Base-by-base conservation (phyloP, 2,329 filamentous ascomycete species). In the Colletotrichum sidae region DNA sequence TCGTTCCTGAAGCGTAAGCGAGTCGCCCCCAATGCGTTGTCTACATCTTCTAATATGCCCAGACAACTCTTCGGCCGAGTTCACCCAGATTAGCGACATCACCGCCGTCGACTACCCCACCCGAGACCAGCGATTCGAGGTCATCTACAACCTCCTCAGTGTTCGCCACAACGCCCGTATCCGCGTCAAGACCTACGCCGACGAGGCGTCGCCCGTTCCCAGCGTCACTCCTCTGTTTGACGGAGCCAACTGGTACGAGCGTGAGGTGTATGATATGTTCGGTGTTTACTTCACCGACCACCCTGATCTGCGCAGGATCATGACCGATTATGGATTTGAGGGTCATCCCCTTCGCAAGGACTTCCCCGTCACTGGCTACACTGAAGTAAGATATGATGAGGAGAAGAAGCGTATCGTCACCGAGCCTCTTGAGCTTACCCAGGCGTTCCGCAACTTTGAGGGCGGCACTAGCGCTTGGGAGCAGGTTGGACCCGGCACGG, bases 381-480 rank as follows among this genome's bases (percentile, higher is more conserved):
- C 96, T 39, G 96, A 99, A 84, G 91, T 99, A 71, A 88, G 96
- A 75, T 99, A 96, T 77, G 96, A 99, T 72, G 96, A 99, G 83
- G 96, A 99, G 87, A 99, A 97, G 92, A 99, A 99, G 89, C 89
- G 96, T 68, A 97, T 99, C 76, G 95, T 99, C 67, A 95, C 96
- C 38, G 96, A 99, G 85, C 96, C 96, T 45, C 85, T 99, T 54
- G 96, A 99, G 84, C 87, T 99, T 80, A 98, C 96, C 12, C 96
- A 99, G 81, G 96, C 96, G 8, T 99, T 96, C 89, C 90, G 96
- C 73, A 98, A 99, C 84, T 99, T 99, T 76, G 94, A 97, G 82
- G 94, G 94, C 67, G 93, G 94, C 61, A 89, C 89, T 51, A 89
- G 90, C 69, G 86, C 86, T 12, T 90, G 88, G 88, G 88, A 90